These are phyloP conservation scores for Lactarius sanguifluus DNA, from an alignment of 768 basidiomycete genomes.

Conservation along the genomic window DNA sequence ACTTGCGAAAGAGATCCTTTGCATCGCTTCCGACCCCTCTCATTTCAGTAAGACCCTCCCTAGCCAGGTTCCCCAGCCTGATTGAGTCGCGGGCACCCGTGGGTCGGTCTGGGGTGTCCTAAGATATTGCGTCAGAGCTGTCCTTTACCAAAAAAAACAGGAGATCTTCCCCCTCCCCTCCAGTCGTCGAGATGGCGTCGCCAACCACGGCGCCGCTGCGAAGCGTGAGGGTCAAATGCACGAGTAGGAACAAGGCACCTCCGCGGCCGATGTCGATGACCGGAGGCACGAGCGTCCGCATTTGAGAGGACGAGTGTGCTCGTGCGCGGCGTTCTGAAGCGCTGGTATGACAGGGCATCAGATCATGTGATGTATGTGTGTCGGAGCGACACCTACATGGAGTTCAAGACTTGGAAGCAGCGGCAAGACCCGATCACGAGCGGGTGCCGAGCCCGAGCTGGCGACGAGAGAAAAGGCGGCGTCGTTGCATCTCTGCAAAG, in stretches of 20 bases:
- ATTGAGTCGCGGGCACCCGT: conserved; percentile 3
- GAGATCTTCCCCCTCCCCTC: background rate
- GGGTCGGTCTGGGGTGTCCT: background rate
- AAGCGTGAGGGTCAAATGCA: conserved; percentile 15
- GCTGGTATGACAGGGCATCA: conserved; percentile 11
- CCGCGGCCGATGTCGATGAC: conserved; percentile 4
- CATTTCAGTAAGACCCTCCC: background rate
- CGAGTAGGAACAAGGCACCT: conserved; percentile 17
- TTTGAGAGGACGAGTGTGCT: conserved; percentile 14
- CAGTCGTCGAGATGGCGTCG: conserved; percentile 17
- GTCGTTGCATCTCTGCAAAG: conserved; percentile 41
- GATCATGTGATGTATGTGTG: conserved; percentile 35
- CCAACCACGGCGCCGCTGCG: background rate
- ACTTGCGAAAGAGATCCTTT: conserved; percentile 3
- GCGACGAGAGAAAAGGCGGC: conserved; percentile 31
- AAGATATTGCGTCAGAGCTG: background rate
- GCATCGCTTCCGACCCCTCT: conserved; percentile 23
- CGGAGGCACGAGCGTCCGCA: background rate
- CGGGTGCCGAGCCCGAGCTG: conserved; percentile 1
- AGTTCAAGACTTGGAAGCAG: conserved; percentile 40
- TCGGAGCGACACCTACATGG: conserved; percentile 59
- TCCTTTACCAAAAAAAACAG: background rate
- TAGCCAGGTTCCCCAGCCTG: conserved; percentile 12
- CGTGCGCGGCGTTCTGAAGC: background rate
- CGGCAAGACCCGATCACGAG: background rate